Evolutionary conservation across 352 stramenopile species (phyloP).

Genomic region (Phytophthora ohioensis): DNA sequence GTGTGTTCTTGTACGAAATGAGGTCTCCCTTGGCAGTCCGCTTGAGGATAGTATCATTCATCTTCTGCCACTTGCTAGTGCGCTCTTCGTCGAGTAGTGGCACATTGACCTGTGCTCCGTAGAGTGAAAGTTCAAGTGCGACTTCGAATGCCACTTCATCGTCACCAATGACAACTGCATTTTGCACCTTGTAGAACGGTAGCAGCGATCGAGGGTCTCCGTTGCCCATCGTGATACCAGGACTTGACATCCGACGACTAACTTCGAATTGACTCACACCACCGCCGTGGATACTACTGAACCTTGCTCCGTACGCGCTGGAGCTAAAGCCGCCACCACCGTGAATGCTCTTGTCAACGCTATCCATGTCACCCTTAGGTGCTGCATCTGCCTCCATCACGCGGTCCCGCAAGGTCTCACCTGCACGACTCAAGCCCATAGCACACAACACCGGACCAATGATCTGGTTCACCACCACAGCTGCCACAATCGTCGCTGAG

Average conservation of each 20-base stretch:
- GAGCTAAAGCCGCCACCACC: constrained; percentile 14
- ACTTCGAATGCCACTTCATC: constrained; percentile 72
- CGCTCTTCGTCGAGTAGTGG: constrained; percentile 69
- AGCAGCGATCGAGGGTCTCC: constrained; percentile 53
- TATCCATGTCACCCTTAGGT: constrained; percentile 27
- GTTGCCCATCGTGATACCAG: constrained; percentile 37
- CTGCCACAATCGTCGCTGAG: constrained; percentile 68
- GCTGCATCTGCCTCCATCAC: constrained; percentile 9
- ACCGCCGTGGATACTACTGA: constrained; percentile 10
- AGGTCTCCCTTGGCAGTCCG: constrained; percentile 64
- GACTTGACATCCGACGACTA: constrained; percentile 13
- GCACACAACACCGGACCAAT: constrained; percentile 69
- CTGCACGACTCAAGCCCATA: constrained; percentile 58
- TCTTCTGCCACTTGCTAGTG: constrained; percentile 64
- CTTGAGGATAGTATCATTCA: constrained; percentile 66
- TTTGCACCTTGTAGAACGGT: constrained; percentile 53
- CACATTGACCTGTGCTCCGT: constrained; percentile 69
- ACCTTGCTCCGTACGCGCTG: not conserved
- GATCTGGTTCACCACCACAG: constrained; percentile 78
- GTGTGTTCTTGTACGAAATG: constrained; percentile 77
- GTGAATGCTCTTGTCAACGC: constrained; percentile 20
- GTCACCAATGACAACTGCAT: constrained; percentile 73
- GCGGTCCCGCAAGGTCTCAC: constrained; percentile 53
- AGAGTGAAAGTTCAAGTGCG: constrained; percentile 68
- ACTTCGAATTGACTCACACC: constrained; percentile 26